phyloP scores from a whole-genome alignment of 2,329 filamentous ascomycete genomes.

The Tolypocladium amazonense region DNA sequence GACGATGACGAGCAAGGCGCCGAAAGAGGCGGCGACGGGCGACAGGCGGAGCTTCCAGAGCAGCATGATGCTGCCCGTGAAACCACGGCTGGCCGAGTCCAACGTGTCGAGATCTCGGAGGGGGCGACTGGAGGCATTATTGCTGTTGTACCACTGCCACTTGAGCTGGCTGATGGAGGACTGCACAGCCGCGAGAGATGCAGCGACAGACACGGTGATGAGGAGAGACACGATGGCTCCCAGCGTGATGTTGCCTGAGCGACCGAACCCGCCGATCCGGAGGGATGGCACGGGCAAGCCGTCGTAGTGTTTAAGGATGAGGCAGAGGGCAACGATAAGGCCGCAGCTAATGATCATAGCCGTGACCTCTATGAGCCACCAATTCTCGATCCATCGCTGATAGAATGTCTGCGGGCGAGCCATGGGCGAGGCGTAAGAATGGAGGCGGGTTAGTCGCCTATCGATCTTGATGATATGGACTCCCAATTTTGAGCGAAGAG shows the following conservation, averaged over 20 bases:
- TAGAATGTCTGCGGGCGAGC: not conserved
- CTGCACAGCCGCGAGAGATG: not conserved
- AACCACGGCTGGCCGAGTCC: not conserved
- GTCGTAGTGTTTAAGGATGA: not conserved
- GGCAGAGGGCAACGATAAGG: not conserved
- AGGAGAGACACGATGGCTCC: not conserved
- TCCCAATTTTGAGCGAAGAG: not conserved
- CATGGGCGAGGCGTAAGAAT: not conserved
- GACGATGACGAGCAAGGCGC: not conserved
- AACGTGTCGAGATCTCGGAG: not conserved
- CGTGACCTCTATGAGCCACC: not conserved
- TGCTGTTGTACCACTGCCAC: not conserved
- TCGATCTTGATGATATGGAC: not conserved
- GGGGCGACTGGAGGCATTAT: not conserved
- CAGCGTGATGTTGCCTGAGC: not conserved
- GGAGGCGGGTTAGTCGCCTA: no score
- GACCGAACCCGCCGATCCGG: not conserved
- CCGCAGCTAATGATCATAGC: not conserved
- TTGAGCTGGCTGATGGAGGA: not conserved
- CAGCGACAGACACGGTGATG: not conserved
- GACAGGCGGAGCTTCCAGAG: not conserved
- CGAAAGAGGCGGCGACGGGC: not conserved
- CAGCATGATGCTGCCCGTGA: not conserved
- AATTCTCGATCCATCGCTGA: not conserved
- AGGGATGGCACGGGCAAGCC: not conserved